A percentile compares a stretch with the other conserved stretches of the same genome.
Conservation (phyloP, 495 filamentous ascomycete genomes). For the Neurospora terricola region DNA sequence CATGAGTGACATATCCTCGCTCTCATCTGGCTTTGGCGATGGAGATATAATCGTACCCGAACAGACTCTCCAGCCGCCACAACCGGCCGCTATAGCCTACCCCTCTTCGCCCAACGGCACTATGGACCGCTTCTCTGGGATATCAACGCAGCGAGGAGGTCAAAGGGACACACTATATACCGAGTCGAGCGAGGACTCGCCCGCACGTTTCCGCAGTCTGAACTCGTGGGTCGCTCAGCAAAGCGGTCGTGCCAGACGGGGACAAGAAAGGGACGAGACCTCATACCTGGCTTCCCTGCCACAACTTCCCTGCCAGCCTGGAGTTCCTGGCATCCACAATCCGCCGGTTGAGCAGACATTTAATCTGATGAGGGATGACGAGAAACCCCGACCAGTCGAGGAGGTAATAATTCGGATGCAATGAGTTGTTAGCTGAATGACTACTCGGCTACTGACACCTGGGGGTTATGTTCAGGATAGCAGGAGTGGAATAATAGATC, state of each 20-base stretch:
- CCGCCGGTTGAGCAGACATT: constrained; percentile 24
- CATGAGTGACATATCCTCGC: constrained; percentile 36
- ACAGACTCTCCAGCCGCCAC: constrained; percentile 5
- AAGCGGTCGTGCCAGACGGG: constrained; percentile 28
- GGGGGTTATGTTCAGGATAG: neutral
- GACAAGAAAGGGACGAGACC: constrained; percentile 18
- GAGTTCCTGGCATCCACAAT: constrained; percentile 22
- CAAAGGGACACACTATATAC: constrained; percentile 37
- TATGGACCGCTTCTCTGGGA: constrained; percentile 29
- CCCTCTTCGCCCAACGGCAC: constrained; percentile 6
- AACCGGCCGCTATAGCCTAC: constrained; percentile 3
- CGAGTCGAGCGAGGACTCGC: constrained; percentile 34
- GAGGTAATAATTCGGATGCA: neutral
- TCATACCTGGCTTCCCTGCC: constrained; percentile 18
- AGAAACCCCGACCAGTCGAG: constrained; percentile 21
- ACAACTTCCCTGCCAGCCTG: constrained; percentile 11
- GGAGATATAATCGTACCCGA: constrained; percentile 33
- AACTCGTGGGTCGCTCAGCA: constrained; percentile 56
- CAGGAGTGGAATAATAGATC: neutral
- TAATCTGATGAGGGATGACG: constrained; percentile 24
- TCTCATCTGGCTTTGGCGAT: constrained; percentile 47
- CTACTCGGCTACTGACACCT: neutral
- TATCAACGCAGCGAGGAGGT: constrained; percentile 13
- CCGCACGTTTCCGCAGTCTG: constrained; percentile 46
- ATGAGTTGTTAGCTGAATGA: neutral